Evolutionary conservation across 2,329 filamentous ascomycete genomes (phyloP), one percentile per base, ranked within the genome.

Genomic region (Xylaria hypoxylon): DNA sequence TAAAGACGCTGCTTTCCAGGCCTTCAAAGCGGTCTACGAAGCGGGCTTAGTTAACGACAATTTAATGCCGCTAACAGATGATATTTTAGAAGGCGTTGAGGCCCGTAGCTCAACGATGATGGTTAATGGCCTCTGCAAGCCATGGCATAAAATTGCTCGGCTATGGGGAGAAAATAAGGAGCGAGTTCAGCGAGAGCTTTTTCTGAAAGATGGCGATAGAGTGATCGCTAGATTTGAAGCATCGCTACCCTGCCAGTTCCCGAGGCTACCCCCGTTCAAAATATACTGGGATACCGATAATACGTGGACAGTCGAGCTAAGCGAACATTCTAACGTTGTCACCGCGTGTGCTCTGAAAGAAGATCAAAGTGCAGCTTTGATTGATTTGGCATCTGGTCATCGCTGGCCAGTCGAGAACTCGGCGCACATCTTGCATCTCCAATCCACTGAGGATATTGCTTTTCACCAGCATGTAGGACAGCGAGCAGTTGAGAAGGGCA

Each of bases 1-100:
- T 71, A 93, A 91, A 74, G 95, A 97, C 77, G 93, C 91, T 0
- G 91, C 93, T 0, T 96, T 97, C 68, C 87, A 92, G 73, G 92
- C 94, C 0, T 97, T 94, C 74, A 79, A 87, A 24, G 83, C 83
- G 5, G 82, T 98, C 0, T 89, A 95, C 74, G 72, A 86, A 7
- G 90, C 86, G 28, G 90, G 91, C 0, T 81, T 97, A 5, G 79
- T 98, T 1, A 94, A 92, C 68, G 87, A 96, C 15, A 85, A 97
- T 72, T 79, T 97, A 0, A 82, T 97, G 45, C 95, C 95, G 8
- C 80, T 85, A 15, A 78, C 77, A 60, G 78, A 81, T 2, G 80
- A 82, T n/a, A 70, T 79, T 8, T 68, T 77, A 3, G 73, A 78
- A 2, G 79, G 77, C 0, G 71, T 84, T 1, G 79, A 83, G 38